Evolutionary conservation across 2,329 filamentous ascomycete species (phyloP).

Genomic region (Trichoderma simmonsii): DNA sequence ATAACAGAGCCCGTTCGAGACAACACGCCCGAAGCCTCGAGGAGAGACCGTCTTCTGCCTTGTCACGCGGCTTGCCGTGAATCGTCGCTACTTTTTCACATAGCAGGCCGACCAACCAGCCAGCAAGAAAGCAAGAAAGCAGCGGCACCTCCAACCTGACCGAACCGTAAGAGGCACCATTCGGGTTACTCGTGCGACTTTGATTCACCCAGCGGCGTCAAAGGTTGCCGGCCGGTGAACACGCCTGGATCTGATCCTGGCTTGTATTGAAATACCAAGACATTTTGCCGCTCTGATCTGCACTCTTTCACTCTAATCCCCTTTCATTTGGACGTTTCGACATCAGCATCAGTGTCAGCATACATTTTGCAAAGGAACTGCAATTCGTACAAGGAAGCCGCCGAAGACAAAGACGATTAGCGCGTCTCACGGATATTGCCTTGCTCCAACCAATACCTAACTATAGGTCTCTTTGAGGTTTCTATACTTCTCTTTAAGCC

Average conservation of each 20-base stretch:
- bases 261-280: neutral
- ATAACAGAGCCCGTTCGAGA: neutral
- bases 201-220: neutral
- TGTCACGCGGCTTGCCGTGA: neutral
- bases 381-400: neutral
- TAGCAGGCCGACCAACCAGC: too few species aligned
- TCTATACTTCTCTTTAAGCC: neutral
- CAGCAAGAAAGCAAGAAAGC: neutral
- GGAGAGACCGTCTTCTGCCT: neutral
- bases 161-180: neutral
- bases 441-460: neutral
- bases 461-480: neutral
- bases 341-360: neutral
- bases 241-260: neutral
- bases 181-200: neutral
- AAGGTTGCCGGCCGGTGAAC: neutral
- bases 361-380: neutral
- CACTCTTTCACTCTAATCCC: neutral
- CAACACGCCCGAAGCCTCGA: constrained; percentile 7
- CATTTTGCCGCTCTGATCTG: neutral
- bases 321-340: neutral
- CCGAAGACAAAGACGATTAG: neutral
- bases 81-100: neutral
- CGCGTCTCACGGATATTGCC: neutral
- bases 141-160: neutral